Conservation (phyloP, 75 land plant species). For the Pinus taeda region DNA sequence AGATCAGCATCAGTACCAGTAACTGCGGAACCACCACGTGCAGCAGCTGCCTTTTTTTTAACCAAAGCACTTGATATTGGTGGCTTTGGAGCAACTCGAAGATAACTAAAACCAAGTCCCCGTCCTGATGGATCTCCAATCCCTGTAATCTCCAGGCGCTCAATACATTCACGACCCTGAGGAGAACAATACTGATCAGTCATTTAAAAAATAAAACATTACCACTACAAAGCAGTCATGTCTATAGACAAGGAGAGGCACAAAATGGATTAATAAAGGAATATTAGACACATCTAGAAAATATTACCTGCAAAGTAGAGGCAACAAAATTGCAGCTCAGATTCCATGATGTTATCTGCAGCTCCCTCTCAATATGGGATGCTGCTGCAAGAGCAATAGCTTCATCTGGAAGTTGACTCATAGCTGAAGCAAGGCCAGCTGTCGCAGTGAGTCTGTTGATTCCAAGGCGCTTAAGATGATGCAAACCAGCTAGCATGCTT, state of each 20-base stretch:
- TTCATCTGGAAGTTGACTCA: slow-evolving; percentile 96
- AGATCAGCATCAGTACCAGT: slow-evolving; percentile 99
- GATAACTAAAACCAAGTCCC: slow-evolving; percentile 97
- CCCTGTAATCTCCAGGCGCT: slow-evolving; percentile 94
- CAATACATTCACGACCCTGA: slow-evolving; percentile 89
- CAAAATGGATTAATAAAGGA: neutral
- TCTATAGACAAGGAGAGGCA: neutral
- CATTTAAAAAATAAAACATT: neutral
- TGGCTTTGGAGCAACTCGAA: slow-evolving; percentile 82
- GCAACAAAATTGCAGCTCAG: slow-evolving; percentile 92
- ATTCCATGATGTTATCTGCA: slow-evolving; percentile 98
- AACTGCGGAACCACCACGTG: slow-evolving; percentile 74
- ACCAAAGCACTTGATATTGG: slow-evolving; percentile 64
- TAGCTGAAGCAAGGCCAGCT: slow-evolving; percentile 75
- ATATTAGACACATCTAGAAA: neutral
- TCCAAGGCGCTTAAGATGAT: slow-evolving; percentile 89
- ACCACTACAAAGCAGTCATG: no score
- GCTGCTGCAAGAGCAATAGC: slow-evolving; percentile 96
- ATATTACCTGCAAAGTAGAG: slow-evolving; percentile 78
- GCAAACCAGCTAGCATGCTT: slow-evolving; percentile 97
- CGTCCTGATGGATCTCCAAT: slow-evolving; percentile 99
- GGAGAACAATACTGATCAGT: neutral
- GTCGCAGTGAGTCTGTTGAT: slow-evolving; percentile 71
- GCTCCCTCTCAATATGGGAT: slow-evolving; percentile 95
- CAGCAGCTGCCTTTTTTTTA: slow-evolving; percentile 84